A percentile compares a stretch with the other conserved stretches of the same genome.
Evolutionary conservation across 129 eudicot genomes (phyloP).

Genomic region (Cynara cardunculus): DNA sequence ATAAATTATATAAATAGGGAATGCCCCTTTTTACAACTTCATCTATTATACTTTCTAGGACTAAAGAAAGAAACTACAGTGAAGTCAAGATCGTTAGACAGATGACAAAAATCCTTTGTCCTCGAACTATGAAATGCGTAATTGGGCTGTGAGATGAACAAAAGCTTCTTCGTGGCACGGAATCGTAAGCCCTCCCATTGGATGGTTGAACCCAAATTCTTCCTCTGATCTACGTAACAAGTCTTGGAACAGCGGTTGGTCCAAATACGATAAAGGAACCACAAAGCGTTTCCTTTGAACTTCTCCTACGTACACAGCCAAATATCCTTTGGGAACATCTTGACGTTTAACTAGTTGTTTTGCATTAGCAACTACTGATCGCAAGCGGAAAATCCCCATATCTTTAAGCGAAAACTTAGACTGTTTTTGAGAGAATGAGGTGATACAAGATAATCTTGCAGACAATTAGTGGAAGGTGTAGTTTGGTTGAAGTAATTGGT

Average conservation of each 20-base stretch:
- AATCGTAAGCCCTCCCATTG: slow-evolving; percentile 51
- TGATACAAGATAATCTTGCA: neutral
- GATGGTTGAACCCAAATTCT: slow-evolving; percentile 49
- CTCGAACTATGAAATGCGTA: slow-evolving; percentile 13
- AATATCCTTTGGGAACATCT: slow-evolving; percentile 50
- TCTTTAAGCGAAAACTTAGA: neutral
- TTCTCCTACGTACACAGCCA: slow-evolving; percentile 57
- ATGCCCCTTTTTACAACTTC: neutral
- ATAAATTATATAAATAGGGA: neutral
- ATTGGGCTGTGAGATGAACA: slow-evolving; percentile 22
- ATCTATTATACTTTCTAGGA: neutral
- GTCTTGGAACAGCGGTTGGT: slow-evolving; percentile 44
- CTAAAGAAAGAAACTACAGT: neutral
- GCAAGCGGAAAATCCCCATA: slow-evolving; percentile 30
- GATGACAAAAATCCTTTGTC: neutral
- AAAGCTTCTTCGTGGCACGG: slow-evolving; percentile 44
- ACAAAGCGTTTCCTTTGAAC: slow-evolving; percentile 29
- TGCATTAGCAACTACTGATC: slow-evolving; percentile 21
- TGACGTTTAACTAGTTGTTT: slow-evolving; percentile 24
- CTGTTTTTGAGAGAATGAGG: slow-evolving; percentile 1
- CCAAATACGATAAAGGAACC: slow-evolving; percentile 41
- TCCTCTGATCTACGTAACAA: slow-evolving; percentile 41
- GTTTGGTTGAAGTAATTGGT: neutral
- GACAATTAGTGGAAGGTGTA: neutral
- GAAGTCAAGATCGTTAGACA: neutral